phyloP scores from a whole-genome alignment of 2,329 filamentous ascomycete species.

The Fusarium dlaminii region DNA sequence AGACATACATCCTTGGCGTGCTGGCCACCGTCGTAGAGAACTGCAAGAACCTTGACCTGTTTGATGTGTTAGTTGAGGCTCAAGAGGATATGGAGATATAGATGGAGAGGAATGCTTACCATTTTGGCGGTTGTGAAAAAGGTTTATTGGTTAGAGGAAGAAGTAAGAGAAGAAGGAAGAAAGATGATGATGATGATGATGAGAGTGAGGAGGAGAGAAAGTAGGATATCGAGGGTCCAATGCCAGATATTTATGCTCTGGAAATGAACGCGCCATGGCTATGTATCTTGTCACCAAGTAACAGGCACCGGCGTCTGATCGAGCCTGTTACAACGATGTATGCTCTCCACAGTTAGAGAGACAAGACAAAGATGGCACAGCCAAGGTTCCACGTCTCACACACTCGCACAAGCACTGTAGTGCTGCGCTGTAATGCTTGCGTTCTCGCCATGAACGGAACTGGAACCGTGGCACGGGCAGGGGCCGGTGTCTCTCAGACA shows the following conservation, averaged over 20 bases:
- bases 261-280: conserved; percentile 19
- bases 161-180: conserved; percentile 32
- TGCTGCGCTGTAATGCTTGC: conserved; percentile 14
- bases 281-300: conserved; percentile 20
- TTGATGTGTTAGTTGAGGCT: conserved; percentile 35
- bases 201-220: conserved; percentile 29
- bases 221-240: conserved; percentile 23
- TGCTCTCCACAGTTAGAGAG: not conserved
- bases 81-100: not conserved
- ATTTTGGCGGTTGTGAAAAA: conserved; percentile 41
- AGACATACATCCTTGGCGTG: conserved; percentile 82
- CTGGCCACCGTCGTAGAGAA: conserved; percentile 90
- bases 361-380: conserved; percentile 13
- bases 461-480: conserved; percentile 29
- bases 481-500: conserved; percentile 18
- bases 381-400: conserved; percentile 38
- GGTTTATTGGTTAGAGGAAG: conserved; percentile 21
- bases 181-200: conserved; percentile 30
- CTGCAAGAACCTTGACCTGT: conserved; percentile 94
- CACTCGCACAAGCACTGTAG: not conserved
- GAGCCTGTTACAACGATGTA: conserved; percentile 21
- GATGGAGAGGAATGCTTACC: conserved; percentile 31
- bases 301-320: conserved; percentile 19
- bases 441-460: conserved; percentile 26
- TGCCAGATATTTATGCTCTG: conserved; percentile 42